Conservation (phyloP, 2,329 filamentous ascomycete species). For the Pseudogymnoascus sp. region DNA sequence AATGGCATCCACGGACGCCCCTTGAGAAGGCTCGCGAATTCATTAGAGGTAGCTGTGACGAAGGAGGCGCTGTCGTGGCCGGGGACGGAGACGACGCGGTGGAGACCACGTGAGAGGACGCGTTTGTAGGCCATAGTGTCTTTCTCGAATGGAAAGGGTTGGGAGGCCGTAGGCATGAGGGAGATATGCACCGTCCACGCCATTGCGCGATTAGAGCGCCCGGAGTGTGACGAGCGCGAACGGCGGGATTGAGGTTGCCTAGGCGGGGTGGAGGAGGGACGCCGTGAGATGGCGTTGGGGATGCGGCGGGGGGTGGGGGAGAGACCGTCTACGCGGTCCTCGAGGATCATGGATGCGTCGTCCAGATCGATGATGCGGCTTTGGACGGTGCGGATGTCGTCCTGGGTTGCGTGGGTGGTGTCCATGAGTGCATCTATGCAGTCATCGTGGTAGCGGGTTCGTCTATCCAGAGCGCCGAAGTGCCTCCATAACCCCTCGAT, state of each 20-base stretch:
- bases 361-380: conserved; percentile 26
- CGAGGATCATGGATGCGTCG: conserved; percentile 28
- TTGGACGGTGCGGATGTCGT: conserved; percentile 24
- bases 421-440: conserved; percentile 43
- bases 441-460: conserved; percentile 43
- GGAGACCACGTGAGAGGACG: conserved; percentile 50
- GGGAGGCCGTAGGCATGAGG: conserved; percentile 43
- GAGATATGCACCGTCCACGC: conserved; percentile 53
- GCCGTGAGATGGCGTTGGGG: conserved; percentile 19
- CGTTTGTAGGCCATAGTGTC: conserved; percentile 53
- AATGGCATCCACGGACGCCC: conserved; percentile 48
- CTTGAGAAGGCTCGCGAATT: conserved; percentile 42
- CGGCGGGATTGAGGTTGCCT: conserved; percentile 9
- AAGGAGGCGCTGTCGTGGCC: conserved; percentile 43
- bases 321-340: conserved; percentile 24
- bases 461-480: conserved; percentile 41
- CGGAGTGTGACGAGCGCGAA: conserved; percentile 11
- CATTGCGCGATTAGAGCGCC: conserved; percentile 24
- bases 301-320: conserved; percentile 14
- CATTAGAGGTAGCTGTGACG: conserved; percentile 36
- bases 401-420: conserved; percentile 23
- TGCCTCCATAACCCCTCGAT: conserved; percentile 44
- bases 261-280: conserved; percentile 24
- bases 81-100: conserved; percentile 46
- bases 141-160: conserved; percentile 53